These are phyloP conservation scores for Tuber indicum DNA, from an alignment of 495 filamentous ascomycete genomes.

Conservation along the genomic window DNA sequence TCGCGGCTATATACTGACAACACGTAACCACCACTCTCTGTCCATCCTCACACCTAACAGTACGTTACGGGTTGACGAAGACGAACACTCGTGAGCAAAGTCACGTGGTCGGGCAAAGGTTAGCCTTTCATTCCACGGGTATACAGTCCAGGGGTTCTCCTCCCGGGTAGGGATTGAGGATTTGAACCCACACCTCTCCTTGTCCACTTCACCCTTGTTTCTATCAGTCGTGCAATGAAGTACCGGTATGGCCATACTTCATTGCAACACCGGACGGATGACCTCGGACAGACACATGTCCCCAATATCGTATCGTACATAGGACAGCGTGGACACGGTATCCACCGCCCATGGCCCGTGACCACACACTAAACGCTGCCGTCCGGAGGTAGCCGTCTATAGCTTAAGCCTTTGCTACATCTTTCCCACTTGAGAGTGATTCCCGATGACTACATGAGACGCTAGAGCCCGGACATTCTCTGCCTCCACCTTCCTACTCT, in stretches of 20 bases:
- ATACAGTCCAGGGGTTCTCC: not conserved
- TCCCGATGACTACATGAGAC: not conserved
- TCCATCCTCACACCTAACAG: too few relatives aligned
- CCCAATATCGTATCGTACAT: not conserved
- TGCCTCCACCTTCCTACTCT: not conserved
- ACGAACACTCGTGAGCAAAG: not conserved
- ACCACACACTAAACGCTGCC: not conserved
- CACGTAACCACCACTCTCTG: too few relatives aligned
- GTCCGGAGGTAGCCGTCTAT: not conserved
- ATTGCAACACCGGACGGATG: not conserved
- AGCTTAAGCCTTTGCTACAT: not conserved
- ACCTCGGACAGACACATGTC: not conserved
- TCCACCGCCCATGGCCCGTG: not conserved
- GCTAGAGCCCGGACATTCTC: not conserved
- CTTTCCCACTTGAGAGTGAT: not conserved
- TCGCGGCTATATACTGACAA: too few relatives aligned
- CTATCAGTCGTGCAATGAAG: not conserved
- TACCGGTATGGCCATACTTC: not conserved
- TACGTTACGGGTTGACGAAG: too few relatives aligned
- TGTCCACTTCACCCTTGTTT: not conserved
- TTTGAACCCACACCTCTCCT: not conserved
- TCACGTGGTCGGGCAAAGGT: not conserved
- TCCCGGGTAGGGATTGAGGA: not conserved
- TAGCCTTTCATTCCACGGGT: not conserved
- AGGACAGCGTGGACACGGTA: not conserved